Conservation (phyloP, 2,329 filamentous ascomycete genomes). For the Cadophora luteo-olivacea region DNA sequence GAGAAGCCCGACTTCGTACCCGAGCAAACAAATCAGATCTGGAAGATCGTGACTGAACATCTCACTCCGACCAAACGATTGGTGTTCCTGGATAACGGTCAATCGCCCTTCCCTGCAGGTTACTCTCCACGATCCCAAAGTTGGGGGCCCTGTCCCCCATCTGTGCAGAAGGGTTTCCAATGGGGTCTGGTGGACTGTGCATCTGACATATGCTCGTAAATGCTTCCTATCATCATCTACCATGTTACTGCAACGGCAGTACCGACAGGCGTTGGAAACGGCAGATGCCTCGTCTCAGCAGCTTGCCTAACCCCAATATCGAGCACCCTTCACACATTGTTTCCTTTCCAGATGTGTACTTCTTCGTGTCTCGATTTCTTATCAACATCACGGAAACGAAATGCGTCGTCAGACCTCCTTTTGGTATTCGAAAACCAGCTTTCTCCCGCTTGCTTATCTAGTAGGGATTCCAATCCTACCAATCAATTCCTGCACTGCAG, state of each 20-base stretch:
- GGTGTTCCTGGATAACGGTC: constrained; percentile 8
- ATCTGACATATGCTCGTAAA: constrained; percentile 2
- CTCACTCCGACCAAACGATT: neutral
- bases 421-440: neutral
- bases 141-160: constrained; percentile 1
- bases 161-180: constrained; percentile 11
- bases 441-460: neutral
- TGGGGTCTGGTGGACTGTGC: constrained; percentile 11
- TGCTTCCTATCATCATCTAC: neutral
- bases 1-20: neutral
- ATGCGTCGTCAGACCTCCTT: constrained; percentile 7
- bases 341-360: neutral
- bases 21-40: constrained; percentile 14
- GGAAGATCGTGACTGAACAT: neutral
- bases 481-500: neutral
- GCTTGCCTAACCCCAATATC: neutral
- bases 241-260: neutral
- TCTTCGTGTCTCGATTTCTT: neutral
- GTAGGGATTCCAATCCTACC: constrained; percentile 10
- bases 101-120: neutral
- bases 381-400: neutral
- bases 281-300: constrained; percentile 1
- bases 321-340: neutral
- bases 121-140: constrained; percentile 2
- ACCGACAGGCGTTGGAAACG: constrained; percentile 1